phyloP scores from a whole-genome alignment of 78 protist genomes.

The Dictyostelium purpureum region DNA sequence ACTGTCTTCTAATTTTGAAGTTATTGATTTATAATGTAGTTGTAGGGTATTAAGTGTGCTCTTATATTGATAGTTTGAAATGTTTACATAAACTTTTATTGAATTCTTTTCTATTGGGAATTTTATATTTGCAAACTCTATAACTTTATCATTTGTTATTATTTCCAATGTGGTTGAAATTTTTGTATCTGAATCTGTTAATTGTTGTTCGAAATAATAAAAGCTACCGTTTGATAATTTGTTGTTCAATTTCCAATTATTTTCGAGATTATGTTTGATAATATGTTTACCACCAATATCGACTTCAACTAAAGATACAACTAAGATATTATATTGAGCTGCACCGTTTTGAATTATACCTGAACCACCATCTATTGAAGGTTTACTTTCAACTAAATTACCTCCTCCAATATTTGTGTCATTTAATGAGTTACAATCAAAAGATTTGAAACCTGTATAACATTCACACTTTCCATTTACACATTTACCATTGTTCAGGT shows the following conservation, averaged over 20 bases:
- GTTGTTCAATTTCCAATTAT: not conserved
- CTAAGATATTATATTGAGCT: not conserved
- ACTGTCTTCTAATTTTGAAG: not conserved
- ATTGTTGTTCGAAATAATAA: not conserved
- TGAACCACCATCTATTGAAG: not conserved
- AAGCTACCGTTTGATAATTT: not conserved
- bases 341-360: not conserved
- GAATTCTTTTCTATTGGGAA: not conserved
- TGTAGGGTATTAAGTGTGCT: not conserved
- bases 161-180: not conserved
- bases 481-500: not conserved
- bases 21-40: not conserved
- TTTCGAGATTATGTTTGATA: not conserved
- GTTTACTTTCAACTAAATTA: not conserved
- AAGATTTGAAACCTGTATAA: not conserved
- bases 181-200: not conserved
- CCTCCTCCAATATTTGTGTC: not conserved
- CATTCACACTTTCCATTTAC: not conserved
- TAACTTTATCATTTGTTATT: not conserved
- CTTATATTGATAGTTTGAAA: not conserved
- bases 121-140: not conserved
- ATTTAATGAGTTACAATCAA: not conserved
- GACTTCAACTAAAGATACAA: not conserved
- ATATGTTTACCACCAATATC: not conserved
- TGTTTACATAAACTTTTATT: not conserved